phyloP scores from a whole-genome alignment of 108 stramenopile genomes.

The Phaeodactylum tricornutum region DNA sequence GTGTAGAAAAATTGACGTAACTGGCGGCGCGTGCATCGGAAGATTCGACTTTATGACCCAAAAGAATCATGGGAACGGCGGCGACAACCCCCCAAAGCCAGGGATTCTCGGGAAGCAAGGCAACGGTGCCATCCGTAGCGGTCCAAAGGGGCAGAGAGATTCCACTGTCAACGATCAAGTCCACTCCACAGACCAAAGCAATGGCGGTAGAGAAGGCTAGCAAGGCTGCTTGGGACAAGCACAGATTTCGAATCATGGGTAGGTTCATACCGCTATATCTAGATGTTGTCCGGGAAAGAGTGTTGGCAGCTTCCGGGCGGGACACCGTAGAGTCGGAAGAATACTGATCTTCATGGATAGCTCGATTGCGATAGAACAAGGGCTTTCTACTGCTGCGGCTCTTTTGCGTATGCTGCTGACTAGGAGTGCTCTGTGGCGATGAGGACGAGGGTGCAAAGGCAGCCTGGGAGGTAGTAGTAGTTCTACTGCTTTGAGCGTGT shows the following conservation, averaged over 20 bases:
- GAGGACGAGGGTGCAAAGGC: too few species aligned
- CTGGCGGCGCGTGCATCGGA: slow-evolving; percentile 20
- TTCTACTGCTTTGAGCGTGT: too few species aligned
- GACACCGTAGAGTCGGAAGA: too few species aligned
- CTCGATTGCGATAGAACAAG: too few species aligned
- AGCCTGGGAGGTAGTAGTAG: too few species aligned
- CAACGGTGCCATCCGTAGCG: neutral
- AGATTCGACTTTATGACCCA: slow-evolving; percentile 20
- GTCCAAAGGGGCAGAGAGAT: neutral
- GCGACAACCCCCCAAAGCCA: slow-evolving; percentile 18
- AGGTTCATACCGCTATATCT: slow-evolving; percentile 13
- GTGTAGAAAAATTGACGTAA: slow-evolving; percentile 32
- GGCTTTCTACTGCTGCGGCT: too few species aligned
- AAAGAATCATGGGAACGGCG: slow-evolving; percentile 33
- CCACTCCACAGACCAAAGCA: neutral
- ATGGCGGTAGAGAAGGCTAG: neutral
- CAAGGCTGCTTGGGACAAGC: neutral
- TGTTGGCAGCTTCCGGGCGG: too few species aligned
- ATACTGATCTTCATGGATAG: too few species aligned
- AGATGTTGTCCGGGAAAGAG: too few species aligned
- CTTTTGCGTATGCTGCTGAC: too few species aligned
- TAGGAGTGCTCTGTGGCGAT: too few species aligned
- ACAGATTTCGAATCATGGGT: neutral
- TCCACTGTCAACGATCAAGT: neutral
- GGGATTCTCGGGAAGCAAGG: neutral